Percentiles rank a stretch among this genome's conserved stretches.
phyloP scores from a whole-genome alignment of 2,329 filamentous ascomycete species.

The Sarocladium kiliense region DNA sequence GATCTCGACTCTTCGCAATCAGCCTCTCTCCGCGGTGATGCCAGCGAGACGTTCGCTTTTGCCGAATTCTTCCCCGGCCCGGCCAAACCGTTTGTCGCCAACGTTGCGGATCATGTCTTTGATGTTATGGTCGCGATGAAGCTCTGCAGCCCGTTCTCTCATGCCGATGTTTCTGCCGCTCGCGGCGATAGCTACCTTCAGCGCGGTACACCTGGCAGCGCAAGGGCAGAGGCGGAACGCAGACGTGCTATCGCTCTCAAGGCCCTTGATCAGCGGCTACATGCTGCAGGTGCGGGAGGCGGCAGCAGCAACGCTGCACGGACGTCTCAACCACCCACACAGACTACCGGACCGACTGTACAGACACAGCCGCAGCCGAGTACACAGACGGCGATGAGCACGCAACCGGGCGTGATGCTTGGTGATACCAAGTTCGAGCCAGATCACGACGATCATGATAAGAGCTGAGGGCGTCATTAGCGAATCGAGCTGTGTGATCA shows the following conservation, averaged over 20 bases:
- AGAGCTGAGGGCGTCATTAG: constrained; percentile 20
- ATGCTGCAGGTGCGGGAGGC: constrained; percentile 58
- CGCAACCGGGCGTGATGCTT: constrained; percentile 49
- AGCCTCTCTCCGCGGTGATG: constrained; percentile 72
- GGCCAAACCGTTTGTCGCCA: constrained; percentile 70
- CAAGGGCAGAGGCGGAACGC: constrained; percentile 86
- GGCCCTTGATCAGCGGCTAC: constrained; percentile 84
- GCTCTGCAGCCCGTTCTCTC: constrained; percentile 80
- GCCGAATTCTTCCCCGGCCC: constrained; percentile 90
- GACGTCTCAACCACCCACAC: constrained; percentile 26
- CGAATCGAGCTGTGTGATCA: too few relatives aligned
- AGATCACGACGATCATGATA: constrained; percentile 44
- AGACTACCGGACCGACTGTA: constrained; percentile 48
- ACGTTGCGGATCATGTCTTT: constrained; percentile 71
- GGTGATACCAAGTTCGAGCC: constrained; percentile 68
- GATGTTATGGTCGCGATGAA: constrained; percentile 66
- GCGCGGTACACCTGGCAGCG: constrained; percentile 54
- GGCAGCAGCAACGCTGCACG: constrained; percentile 11
- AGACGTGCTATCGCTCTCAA: constrained; percentile 84
- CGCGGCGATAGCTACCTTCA: constrained; percentile 56
- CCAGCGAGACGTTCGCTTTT: constrained; percentile 94
- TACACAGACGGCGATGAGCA: constrained; percentile 54
- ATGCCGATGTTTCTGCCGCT: constrained; percentile 70
- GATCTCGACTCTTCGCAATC: constrained; percentile 61
- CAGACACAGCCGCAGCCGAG: constrained; percentile 51